Evolutionary conservation across 1,284 basidiomycete species (phyloP).

Genomic region (Tremellales sp.): DNA sequence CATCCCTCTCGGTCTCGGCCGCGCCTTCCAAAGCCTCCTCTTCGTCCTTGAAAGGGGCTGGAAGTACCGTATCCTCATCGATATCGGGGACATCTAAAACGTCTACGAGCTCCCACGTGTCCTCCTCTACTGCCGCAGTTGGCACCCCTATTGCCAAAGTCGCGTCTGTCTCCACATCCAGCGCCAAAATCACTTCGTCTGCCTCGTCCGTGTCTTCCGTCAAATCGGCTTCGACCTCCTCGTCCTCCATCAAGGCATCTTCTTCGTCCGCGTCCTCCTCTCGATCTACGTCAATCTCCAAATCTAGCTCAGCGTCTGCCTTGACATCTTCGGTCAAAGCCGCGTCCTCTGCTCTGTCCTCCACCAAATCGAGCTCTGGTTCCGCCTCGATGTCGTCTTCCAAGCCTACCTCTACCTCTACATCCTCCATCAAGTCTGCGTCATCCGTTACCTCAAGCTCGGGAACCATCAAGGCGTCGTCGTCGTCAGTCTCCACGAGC

Average conservation of each 20-base stretch:
- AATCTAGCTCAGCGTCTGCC: not conserved
- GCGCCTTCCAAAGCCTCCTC: constrained; percentile 4
- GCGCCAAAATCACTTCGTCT: not conserved
- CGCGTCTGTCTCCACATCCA: constrained; percentile 2
- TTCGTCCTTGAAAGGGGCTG: too few relatives aligned
- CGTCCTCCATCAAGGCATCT: not conserved
- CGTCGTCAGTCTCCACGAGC: too few relatives aligned
- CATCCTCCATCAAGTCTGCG: constrained; percentile 34
- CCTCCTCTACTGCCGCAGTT: too few relatives aligned
- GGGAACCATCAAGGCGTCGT: too few relatives aligned
- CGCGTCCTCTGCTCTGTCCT: constrained; percentile 36
- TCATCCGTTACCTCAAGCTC: constrained; percentile 10
- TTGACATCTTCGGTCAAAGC: not conserved
- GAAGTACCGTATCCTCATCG: too few relatives aligned
- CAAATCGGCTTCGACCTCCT: not conserved
- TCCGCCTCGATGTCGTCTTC: constrained; percentile 34
- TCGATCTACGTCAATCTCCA: too few relatives aligned
- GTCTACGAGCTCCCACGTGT: too few relatives aligned
- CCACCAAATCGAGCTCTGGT: too few relatives aligned
- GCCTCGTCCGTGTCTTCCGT: not conserved
- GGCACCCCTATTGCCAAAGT: too few relatives aligned
- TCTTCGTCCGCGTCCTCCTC: too few relatives aligned
- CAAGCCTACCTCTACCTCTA: constrained; percentile 19
- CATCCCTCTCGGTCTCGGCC: not conserved
- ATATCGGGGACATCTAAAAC: too few relatives aligned